Evolutionary conservation across 2,329 filamentous ascomycete species (phyloP), one percentile per base, ranked within the genome.

Genomic region (Rhinocladiella mackenziei): DNA sequence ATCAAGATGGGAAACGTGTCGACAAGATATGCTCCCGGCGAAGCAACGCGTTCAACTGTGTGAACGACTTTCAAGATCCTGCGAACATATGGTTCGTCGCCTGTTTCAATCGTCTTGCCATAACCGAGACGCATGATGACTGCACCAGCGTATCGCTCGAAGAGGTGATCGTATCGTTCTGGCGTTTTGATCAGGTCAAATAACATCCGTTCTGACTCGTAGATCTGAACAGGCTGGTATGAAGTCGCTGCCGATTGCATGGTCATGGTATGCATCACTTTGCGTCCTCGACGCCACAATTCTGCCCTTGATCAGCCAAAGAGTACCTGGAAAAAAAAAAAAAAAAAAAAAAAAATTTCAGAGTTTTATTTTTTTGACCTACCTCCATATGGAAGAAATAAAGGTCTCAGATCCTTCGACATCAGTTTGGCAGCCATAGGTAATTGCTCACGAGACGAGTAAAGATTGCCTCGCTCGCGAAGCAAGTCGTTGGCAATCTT

Each of bases 401-500:
- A 38, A 1, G 61, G 53, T 25, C 58, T 53, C 26, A 59, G 39
- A 28, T 57, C 55, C 11, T 56, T 44, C 19, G 52, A 57, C 4
- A 69, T 49, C 10, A 70, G 50, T 26, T 61, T 45, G n/a, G 60
- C 53, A 0, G 63, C 64, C 39, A 64, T 62, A 4, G 64, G 61
- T 9, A 64, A 46, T 15, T 64, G 56, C 30, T 63, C 62, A 5
- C 68, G 60, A 5, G 59, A 61, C 8, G 59, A 63, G 51, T 69
- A 71, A 32, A 65, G 60, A 4, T 57, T 62, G 2, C 64, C 67
- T 28, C 68, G 60, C 39, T 67, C 64, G 20, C 66, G 60, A 1
- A 72, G 57, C 4, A 72, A 56, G 29, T 71, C 67, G 39, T 68
- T 65, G 25, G 66, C 67, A 11, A 70, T 62, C 25, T 65, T 61